A percentile compares a stretch with the other conserved stretches of the same genome.
These are phyloP conservation scores for Flaveria floridana DNA, from an alignment of 140 eudicot genomes.

Conservation along the genomic window DNA sequence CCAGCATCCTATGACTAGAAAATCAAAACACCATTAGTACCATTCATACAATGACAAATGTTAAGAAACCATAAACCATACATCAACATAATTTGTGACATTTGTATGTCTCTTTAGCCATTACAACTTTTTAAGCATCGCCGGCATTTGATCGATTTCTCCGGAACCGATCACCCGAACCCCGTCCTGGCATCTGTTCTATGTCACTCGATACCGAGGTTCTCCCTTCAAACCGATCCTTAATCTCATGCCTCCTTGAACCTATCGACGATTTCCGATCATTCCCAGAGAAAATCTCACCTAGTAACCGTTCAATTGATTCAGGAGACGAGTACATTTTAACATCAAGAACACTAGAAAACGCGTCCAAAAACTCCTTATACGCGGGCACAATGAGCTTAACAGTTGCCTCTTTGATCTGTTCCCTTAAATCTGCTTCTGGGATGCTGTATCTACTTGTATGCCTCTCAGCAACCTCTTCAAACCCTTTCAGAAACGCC, in stretches of 20 bases:
- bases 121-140: slow-evolving; percentile 32
- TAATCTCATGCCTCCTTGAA: slow-evolving; percentile 33
- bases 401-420: slow-evolving; percentile 61
- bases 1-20: too few relatives aligned
- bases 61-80: slow-evolving; percentile 12
- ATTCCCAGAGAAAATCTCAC: slow-evolving; percentile 40
- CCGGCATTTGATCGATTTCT: slow-evolving; percentile 38
- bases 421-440: slow-evolving; percentile 65
- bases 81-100: slow-evolving; percentile 15
- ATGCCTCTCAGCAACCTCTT: slow-evolving; percentile 56
- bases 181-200: slow-evolving; percentile 31
- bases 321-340: slow-evolving; percentile 47
- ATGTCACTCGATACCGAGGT: slow-evolving; percentile 39
- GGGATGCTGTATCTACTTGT: slow-evolving; percentile 47
- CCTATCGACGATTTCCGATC: slow-evolving; percentile 28
- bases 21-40: not conserved
- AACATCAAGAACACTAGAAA: slow-evolving; percentile 37
- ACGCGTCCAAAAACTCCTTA: slow-evolving; percentile 42
- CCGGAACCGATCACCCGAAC: slow-evolving; percentile 30
- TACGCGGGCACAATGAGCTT: slow-evolving; percentile 66
- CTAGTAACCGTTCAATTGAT: slow-evolving; percentile 42
- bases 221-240: slow-evolving; percentile 42
- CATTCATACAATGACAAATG: not conserved
- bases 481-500: slow-evolving; percentile 56
- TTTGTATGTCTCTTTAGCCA: not conserved